Percentiles rank a stretch among this genome's conserved stretches.
These are phyloP conservation scores for Vachellia collinsii DNA, from an alignment of 306 rosid genomes.

Conservation along the genomic window DNA sequence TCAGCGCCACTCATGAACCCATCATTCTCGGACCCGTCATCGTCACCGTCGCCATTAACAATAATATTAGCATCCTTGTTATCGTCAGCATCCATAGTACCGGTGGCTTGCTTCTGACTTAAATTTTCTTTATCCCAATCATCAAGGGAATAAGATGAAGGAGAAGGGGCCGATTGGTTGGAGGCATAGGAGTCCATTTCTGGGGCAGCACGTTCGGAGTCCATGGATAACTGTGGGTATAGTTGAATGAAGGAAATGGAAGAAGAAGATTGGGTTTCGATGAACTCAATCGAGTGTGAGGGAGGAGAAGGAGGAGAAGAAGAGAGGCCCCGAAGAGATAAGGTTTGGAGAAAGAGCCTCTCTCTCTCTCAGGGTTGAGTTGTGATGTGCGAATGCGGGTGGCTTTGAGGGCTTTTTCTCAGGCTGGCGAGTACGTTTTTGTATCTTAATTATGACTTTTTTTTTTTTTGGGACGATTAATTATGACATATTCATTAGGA, in stretches of 20 bases:
- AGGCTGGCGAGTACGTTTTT: neutral
- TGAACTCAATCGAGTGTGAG: neutral
- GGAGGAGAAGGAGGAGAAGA: neutral
- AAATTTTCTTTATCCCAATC: slow-evolving; percentile 29
- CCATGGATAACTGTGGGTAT: slow-evolving; percentile 40
- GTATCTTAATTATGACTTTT: too few species aligned
- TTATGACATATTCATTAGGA: too few species aligned
- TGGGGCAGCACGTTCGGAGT: slow-evolving; percentile 31
- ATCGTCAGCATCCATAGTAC: slow-evolving; percentile 3
- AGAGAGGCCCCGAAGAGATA: slow-evolving; percentile 36
- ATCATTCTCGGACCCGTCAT: slow-evolving; percentile 53
- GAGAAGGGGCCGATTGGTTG: slow-evolving; percentile 40
- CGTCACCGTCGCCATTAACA: slow-evolving; percentile 28
- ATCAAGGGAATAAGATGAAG: slow-evolving; percentile 37
- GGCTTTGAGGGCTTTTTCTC: neutral
- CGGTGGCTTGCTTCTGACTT: slow-evolving; percentile 10
- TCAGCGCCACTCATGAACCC: slow-evolving; percentile 75
- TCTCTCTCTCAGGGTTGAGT: neutral
- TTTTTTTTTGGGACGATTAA: too few species aligned
- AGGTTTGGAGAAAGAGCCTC: slow-evolving; percentile 35
- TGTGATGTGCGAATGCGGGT: neutral
- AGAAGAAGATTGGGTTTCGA: neutral
- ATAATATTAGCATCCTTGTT: slow-evolving; percentile 10
- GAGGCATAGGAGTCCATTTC: neutral
- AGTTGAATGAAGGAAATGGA: neutral